These are phyloP conservation scores for Acacia concinna DNA, from an alignment of 331 rosid species.

Conservation along the genomic window DNA sequence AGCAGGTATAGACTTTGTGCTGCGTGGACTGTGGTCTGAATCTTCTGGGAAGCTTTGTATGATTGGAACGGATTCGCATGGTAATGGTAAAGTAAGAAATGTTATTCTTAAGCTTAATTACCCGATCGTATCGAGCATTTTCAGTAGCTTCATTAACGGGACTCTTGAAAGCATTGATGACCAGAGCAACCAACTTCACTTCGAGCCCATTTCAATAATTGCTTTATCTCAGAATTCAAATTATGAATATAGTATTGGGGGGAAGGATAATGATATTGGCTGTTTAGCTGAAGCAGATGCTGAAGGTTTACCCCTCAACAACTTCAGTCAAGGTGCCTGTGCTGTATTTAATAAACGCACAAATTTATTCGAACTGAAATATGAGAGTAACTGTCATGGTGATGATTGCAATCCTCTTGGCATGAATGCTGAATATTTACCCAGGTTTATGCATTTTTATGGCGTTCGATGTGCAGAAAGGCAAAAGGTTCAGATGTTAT, in stretches of 20 bases:
- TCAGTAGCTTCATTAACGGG: constrained; percentile 62
- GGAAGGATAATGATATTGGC: constrained; percentile 37
- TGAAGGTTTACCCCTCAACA: constrained; percentile 36
- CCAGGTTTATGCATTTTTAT: constrained; percentile 43
- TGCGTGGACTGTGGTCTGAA: constrained; percentile 64
- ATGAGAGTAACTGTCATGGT: constrained; percentile 54
- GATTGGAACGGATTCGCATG: constrained; percentile 57
- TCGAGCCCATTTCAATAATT: constrained; percentile 57
- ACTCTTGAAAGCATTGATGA: constrained; percentile 61
- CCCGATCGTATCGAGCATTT: constrained; percentile 40
- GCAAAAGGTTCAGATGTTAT: constrained; percentile 58
- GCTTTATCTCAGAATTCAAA: constrained; percentile 44
- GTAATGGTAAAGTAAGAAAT: constrained; percentile 29
- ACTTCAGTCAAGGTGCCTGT: constrained; percentile 41
- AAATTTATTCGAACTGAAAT: constrained; percentile 56
- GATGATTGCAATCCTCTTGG: constrained; percentile 63
- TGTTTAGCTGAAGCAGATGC: constrained; percentile 43
- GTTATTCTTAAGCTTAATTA: constrained; percentile 72
- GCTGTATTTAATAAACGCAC: constrained; percentile 30
- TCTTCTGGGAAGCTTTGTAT: constrained; percentile 73
- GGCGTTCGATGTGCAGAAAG: constrained; percentile 46
- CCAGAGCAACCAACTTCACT: constrained; percentile 31
- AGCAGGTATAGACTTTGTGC: constrained; percentile 34
- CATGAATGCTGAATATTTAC: constrained; percentile 39
- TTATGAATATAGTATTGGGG: constrained; percentile 49